phyloP scores from a whole-genome alignment of 2,329 filamentous ascomycete genomes.

The Aspergillus arachidicola region DNA sequence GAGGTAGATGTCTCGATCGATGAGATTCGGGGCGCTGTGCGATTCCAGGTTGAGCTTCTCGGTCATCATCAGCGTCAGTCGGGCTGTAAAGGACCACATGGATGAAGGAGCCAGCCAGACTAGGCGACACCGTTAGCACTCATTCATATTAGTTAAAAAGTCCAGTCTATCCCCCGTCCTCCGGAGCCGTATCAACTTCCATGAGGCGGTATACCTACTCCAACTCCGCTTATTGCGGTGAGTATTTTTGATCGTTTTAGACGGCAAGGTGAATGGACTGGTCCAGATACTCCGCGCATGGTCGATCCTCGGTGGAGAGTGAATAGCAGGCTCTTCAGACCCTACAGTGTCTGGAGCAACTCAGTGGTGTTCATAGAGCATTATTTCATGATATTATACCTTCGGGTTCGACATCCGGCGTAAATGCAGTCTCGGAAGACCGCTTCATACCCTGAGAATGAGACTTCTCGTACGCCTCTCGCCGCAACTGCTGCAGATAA shows the following conservation, averaged over 20 bases:
- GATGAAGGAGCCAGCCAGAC: neutral
- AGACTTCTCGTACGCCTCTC: constrained; percentile 30
- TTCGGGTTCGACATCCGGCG: neutral
- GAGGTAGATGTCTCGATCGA: neutral
- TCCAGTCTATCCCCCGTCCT: neutral
- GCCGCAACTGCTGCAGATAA: constrained; percentile 21
- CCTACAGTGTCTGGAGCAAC: neutral
- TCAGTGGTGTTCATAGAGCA: neutral
- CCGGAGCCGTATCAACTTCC: neutral
- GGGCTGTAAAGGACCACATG: neutral
- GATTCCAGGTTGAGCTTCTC: neutral
- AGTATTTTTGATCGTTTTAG: constrained; percentile 23
- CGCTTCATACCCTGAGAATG: constrained; percentile 23
- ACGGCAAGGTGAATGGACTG: constrained; percentile 26
- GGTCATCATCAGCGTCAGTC: neutral
- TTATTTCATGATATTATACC: neutral
- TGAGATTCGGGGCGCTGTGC: neutral
- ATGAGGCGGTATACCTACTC: constrained; percentile 31
- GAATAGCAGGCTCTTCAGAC: neutral
- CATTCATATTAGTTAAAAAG: neutral
- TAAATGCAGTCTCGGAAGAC: constrained; percentile 28
- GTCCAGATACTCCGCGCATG: constrained; percentile 23
- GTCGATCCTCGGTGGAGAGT: constrained; percentile 1
- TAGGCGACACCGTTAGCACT: neutral
- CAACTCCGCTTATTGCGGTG: constrained; percentile 30